phyloP scores from a whole-genome alignment of 129 eudicot genomes.

The Chrysanthemum seticuspe region DNA sequence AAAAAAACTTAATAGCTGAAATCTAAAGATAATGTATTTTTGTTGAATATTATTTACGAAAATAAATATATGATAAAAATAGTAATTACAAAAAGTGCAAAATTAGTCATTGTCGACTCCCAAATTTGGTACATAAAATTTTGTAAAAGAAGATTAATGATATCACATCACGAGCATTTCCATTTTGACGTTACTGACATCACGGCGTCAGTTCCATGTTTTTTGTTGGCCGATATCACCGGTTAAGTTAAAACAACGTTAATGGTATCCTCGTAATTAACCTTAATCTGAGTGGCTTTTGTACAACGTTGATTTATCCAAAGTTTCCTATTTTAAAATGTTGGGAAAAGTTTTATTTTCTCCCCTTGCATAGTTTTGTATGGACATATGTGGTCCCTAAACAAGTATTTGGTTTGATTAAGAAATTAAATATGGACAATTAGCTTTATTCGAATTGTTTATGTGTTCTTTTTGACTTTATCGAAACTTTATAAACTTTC shows the following conservation, averaged over 20 bases:
- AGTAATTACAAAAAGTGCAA: neutral
- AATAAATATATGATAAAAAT: too few species aligned
- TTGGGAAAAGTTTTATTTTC: neutral
- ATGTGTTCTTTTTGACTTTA: too few species aligned
- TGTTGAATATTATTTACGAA: too few species aligned
- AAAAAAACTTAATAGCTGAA: too few species aligned
- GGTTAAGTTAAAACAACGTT: neutral
- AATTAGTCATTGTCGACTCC: neutral
- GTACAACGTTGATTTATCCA: neutral
- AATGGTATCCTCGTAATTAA: constrained; percentile 22
- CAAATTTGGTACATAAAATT: neutral
- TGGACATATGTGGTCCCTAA: neutral
- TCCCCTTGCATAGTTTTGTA: neutral
- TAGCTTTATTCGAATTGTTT: too few species aligned
- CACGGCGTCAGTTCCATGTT: constrained; percentile 5
- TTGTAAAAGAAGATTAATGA: neutral
- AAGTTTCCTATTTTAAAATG: neutral
- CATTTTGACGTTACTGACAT: constrained; percentile 11
- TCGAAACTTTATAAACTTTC: too few species aligned
- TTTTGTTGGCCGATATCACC: constrained; percentile 6
- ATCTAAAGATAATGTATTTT: too few species aligned
- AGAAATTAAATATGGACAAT: too few species aligned
- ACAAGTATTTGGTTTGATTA: neutral
- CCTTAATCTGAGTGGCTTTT: constrained; percentile 3
- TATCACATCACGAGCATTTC: constrained; percentile 16